Percentiles rank a stretch among this genome's conserved stretches.
phyloP scores from a whole-genome alignment of 768 basidiomycete genomes.

The Tephrocybe sp. region DNA sequence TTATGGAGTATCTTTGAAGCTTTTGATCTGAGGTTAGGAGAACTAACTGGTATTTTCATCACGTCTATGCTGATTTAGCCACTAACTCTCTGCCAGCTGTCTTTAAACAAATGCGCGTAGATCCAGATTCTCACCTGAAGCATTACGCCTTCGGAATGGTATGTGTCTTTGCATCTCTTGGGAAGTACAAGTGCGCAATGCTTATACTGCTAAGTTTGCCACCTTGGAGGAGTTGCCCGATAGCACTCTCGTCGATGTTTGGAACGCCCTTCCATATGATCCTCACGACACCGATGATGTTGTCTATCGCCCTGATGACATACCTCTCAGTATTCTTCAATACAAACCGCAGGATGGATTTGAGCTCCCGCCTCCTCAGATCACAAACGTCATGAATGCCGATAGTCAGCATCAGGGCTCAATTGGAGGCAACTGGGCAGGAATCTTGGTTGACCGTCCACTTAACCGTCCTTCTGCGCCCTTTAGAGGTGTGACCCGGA shows the following conservation, averaged over 20 bases:
- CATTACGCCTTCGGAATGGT: slow-evolving; percentile 2
- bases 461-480: too few species aligned
- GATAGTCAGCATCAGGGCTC: too few species aligned
- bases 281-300: not conserved
- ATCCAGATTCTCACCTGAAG: not conserved
- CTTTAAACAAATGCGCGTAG: not conserved
- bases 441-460: too few species aligned
- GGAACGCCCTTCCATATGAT: not conserved
- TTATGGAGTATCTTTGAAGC: not conserved
- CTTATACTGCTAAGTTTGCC: not conserved
- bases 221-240: not conserved
- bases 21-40: not conserved
- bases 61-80: not conserved
- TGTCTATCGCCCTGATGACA: not conserved
- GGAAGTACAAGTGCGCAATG: not conserved
- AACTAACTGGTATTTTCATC: not conserved
- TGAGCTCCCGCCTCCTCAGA: not conserved
- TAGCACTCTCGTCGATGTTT: not conserved
- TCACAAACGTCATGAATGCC: not conserved
- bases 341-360: not conserved
- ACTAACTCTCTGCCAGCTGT: not conserved
- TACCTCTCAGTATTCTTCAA: not conserved
- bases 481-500: too few species aligned
- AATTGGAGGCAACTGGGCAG: too few species aligned
- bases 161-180: not conserved